A percentile compares a stretch with the other conserved stretches of the same genome.
Conservation (phyloP, 805 yeast genomes). For the Ogataea trehaloabstinens region DNA sequence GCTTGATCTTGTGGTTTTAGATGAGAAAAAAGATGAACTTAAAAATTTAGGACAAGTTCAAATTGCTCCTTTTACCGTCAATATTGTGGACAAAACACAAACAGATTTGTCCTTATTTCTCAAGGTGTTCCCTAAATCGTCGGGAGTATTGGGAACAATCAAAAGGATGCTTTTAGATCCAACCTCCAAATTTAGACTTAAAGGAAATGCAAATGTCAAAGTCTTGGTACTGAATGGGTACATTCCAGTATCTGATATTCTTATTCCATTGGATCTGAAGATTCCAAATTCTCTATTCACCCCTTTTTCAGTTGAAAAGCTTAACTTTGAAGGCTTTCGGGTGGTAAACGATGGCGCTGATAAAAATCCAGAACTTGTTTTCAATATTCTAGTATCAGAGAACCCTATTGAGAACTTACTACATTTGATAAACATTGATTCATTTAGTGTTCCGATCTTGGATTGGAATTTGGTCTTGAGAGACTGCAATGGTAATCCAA, state of each 20-base stretch:
- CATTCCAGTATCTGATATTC: constrained; percentile 31
- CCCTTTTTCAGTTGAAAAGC: constrained; percentile 16
- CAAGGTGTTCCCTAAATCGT: constrained; percentile 33
- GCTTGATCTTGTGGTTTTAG: constrained; percentile 28
- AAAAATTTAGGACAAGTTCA: constrained; percentile 32
- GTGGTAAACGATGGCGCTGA: constrained; percentile 23
- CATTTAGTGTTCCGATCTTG: constrained; percentile 32
- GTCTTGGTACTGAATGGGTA: constrained; percentile 33
- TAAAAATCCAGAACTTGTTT: constrained; percentile 26
- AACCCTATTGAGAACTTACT: constrained; percentile 17
- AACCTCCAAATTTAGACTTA: constrained; percentile 29
- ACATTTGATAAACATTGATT: constrained; percentile 5
- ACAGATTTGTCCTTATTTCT: constrained; percentile 29
- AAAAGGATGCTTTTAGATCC: constrained; percentile 32
- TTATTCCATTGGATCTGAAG: constrained; percentile 31
- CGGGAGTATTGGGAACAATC: constrained; percentile 32
- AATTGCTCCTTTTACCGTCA: constrained; percentile 34
- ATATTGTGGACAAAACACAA: constrained; percentile 25
- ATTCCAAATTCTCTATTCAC: constrained; percentile 24
- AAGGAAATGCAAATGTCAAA: constrained; percentile 34
- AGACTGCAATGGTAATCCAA: constrained; percentile 34
- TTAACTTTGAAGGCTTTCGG: constrained; percentile 24
- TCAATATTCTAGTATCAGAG: constrained; percentile 13
- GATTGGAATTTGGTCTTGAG: constrained; percentile 36
- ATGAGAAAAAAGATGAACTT: constrained; percentile 21